These are phyloP conservation scores for Colletotrichum spaethianum DNA, from an alignment of 2,329 filamentous ascomycete species.

Conservation along the genomic window DNA sequence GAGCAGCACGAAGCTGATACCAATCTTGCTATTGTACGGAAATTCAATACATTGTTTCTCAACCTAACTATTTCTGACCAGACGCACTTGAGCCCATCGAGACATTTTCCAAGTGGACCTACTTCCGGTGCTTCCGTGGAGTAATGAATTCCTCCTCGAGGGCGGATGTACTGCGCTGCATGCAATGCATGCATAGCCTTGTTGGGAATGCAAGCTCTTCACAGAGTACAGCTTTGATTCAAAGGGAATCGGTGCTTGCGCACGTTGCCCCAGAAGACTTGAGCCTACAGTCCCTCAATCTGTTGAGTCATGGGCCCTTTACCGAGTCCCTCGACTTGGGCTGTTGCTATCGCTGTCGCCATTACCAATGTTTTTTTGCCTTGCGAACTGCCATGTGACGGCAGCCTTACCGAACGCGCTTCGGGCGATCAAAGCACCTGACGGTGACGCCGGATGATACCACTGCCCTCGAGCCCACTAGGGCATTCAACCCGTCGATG, in stretches of 20 bases:
- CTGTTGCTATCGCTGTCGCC: not conserved
- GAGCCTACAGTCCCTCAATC: not conserved
- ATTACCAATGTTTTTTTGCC: not conserved
- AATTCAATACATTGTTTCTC: not conserved
- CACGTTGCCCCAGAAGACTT: not conserved
- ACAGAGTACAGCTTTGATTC: not conserved
- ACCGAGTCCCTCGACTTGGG: not conserved
- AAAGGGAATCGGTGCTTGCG: not conserved
- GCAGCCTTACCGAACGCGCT: not conserved
- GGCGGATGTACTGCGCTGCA: not conserved
- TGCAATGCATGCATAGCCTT: not conserved
- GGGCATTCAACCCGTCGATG: not conserved
- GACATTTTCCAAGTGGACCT: not conserved
- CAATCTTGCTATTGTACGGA: slow-evolving; percentile 6
- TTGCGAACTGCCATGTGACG: not conserved
- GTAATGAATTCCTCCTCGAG: not conserved
- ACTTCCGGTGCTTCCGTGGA: slow-evolving; percentile 30
- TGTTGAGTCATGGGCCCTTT: not conserved
- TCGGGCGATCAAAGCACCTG: not conserved
- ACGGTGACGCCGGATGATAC: not conserved
- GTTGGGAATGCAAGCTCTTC: not conserved
- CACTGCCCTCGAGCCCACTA: not conserved
- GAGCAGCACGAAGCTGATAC: slow-evolving; percentile 14
- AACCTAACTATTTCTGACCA: not conserved
- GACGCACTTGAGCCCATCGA: not conserved